Percentiles rank a stretch among this genome's conserved stretches.
phyloP scores from a whole-genome alignment of 1,139 yeast genomes.

The Yamadazyma siamensis region DNA sequence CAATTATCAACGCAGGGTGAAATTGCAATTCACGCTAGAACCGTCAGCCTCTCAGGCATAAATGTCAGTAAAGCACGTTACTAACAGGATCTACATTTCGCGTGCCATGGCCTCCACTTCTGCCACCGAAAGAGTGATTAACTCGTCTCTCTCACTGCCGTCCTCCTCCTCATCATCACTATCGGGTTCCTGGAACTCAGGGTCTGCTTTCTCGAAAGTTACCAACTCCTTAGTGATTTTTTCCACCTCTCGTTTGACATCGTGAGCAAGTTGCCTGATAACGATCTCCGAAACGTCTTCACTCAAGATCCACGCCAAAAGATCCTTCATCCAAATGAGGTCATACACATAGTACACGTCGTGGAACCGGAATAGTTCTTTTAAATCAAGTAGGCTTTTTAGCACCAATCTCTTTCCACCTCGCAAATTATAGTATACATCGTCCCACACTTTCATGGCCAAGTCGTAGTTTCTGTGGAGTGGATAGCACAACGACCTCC shows the following conservation, averaged over 20 bases:
- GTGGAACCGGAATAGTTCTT: constrained; percentile 77
- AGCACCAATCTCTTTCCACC: constrained; percentile 70
- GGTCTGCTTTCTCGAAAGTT: constrained; percentile 36
- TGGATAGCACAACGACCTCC: constrained; percentile 79
- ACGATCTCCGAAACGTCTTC: constrained; percentile 48
- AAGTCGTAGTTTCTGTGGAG: constrained; percentile 70
- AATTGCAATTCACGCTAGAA: too few species aligned
- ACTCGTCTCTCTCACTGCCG: constrained; percentile 25
- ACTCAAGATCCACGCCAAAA: constrained; percentile 73
- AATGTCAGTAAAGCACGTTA: too few species aligned
- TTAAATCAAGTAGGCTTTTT: constrained; percentile 52
- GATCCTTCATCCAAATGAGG: constrained; percentile 74
- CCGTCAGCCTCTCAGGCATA: too few species aligned
- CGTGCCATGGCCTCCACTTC: constrained; percentile 60
- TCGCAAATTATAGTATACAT: constrained; percentile 60
- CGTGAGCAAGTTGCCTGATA: constrained; percentile 64
- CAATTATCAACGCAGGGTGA: too few species aligned
- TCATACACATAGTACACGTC: constrained; percentile 89
- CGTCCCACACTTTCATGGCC: constrained; percentile 65
- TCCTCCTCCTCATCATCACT: constrained; percentile 16
- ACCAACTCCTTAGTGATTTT: constrained; percentile 24
- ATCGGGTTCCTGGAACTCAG: constrained; percentile 12
- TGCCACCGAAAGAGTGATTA: constrained; percentile 37
- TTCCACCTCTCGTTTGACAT: constrained; percentile 40
- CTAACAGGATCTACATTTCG: too few species aligned